Base-by-base conservation (phyloP, 768 basidiomycete genomes). In the Serendipita sp. region DNA sequence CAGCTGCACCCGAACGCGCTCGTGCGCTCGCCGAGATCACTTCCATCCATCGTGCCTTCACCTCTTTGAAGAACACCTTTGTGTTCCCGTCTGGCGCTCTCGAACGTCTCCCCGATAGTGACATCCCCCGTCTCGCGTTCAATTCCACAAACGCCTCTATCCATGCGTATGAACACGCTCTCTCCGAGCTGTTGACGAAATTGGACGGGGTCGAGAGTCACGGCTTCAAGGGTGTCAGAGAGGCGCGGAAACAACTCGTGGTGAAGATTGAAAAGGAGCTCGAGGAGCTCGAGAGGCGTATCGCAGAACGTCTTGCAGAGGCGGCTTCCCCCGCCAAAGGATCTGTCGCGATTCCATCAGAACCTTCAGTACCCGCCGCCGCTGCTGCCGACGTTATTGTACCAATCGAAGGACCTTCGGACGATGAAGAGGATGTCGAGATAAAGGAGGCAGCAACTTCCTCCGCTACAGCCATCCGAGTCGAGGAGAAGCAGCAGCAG, bases 131-230 rank as follows among this genome's bases (percentile, higher is more conserved):
- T 26, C 78, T 90, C 38, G 80, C 82, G 2, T 90, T 78, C 73
- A 82, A 82, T 4, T 72, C 78, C 1, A 74, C 69, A 45, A 89
- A 90, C 69, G 81, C 78, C 20, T 70, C 79, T 0, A 71, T 88
- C 22, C 83, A 84, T 71, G 76, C 73, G 14, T 84, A 88, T 70
- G 73, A 76, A n/a, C 81, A 88, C 66, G 74, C 76, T 48, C 76
- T 89, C 34, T 79, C 79, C 62, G 80, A 79, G 42, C 71, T 90
- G 13, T 75, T 90, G n/a, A 76, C 79, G 50, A 76, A 77, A 65
- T 79, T 90, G 11, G 88, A 90, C 66, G 81, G 77, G 0, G 78
- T 90, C 22, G 81, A 86, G 67, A 85, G 82, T 66, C 78, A 76
- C 66, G 86, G 86, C 0, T 76, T 81, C 56, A 71, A 71, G 65